Percentiles rank a stretch among this genome's conserved stretches.
Evolutionary conservation across 495 filamentous ascomycete species (phyloP).

Genomic region (Hypoxylon intermedium): DNA sequence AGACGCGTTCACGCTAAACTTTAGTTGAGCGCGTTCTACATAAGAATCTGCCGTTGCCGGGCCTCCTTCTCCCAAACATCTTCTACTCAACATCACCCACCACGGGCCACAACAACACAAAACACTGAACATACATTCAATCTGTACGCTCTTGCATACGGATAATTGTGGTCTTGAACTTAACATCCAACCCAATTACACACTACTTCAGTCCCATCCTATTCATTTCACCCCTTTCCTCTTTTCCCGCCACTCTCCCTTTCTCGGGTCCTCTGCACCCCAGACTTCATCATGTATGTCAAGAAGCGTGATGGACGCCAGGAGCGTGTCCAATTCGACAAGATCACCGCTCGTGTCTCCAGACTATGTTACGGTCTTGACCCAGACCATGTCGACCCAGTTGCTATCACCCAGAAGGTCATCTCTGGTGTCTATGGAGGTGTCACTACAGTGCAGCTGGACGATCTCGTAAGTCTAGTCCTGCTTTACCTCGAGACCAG

Average conservation of each 20-base stretch:
- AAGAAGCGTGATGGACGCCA: conserved; percentile 87
- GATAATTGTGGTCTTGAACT: conserved; percentile 20
- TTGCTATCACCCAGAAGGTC: conserved; percentile 98
- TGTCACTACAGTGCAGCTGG: conserved; percentile 92
- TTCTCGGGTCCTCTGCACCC: conserved; percentile 13
- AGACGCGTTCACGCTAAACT: conserved; percentile 26
- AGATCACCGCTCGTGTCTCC: conserved; percentile 98
- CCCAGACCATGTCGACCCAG: conserved; percentile 94
- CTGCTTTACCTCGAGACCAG: neutral
- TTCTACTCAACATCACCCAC: conserved; percentile 37
- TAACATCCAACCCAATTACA: conserved; percentile 4
- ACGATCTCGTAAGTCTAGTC: conserved; percentile 80
- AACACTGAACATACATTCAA: conserved; percentile 9
- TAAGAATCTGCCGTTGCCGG: conserved; percentile 34
- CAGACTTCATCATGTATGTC: conserved; percentile 60
- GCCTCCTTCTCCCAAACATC: conserved; percentile 22
- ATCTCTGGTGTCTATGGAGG: conserved; percentile 99
- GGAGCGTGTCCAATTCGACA: conserved; percentile 99
- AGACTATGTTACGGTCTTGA: conserved; percentile 97
- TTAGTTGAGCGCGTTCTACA: conserved; percentile 33
- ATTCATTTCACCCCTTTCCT: neutral
- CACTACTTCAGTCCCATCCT: conserved; percentile 5
- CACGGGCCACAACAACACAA: conserved; percentile 19
- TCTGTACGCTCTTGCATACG: conserved; percentile 27
- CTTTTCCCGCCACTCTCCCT: conserved; percentile 17